A percentile compares a stretch with the other conserved stretches of the same genome.
Conservation (phyloP, 768 basidiomycete genomes). For the Leucosporidium creatinivorum region DNA sequence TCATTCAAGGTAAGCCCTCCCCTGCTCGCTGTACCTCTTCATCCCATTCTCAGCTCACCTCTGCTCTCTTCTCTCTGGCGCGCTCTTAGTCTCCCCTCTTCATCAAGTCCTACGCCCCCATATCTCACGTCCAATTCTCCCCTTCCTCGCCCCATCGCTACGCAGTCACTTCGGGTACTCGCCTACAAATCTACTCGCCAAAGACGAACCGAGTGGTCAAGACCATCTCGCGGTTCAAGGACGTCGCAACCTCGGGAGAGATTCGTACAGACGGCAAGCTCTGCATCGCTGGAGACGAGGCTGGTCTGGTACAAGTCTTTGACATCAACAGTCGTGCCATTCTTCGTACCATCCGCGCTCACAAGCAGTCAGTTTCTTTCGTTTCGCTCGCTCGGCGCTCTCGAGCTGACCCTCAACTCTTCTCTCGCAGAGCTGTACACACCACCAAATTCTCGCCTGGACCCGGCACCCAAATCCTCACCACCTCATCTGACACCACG, state of each 20-base stretch:
- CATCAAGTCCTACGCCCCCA: constrained; percentile 91
- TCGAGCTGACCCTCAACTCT: not conserved
- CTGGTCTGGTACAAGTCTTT: constrained; percentile 81
- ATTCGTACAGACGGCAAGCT: constrained; percentile 92
- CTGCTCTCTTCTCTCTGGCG: too few species aligned
- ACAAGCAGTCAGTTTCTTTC: constrained; percentile 60
- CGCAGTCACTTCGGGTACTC: constrained; percentile 87
- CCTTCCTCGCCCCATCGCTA: constrained; percentile 81
- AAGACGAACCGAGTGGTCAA: constrained; percentile 94
- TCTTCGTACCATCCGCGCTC: constrained; percentile 79
- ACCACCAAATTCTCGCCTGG: constrained; percentile 78
- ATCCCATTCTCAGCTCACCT: not conserved
- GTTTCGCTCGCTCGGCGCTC: not conserved
- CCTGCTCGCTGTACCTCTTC: constrained; percentile 29
- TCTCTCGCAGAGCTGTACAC: constrained; percentile 61
- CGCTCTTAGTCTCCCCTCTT: constrained; percentile 49
- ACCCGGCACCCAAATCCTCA: constrained; percentile 73
- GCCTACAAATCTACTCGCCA: constrained; percentile 91
- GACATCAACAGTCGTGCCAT: constrained; percentile 90
- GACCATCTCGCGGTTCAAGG: constrained; percentile 94
- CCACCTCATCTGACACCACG: constrained; percentile 93
- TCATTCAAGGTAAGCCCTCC: constrained; percentile 34
- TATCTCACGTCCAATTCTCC: constrained; percentile 89
- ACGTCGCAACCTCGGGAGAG: constrained; percentile 78
- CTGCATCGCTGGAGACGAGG: constrained; percentile 89